Percentiles rank a stretch among this genome's conserved stretches.
Conservation (phyloP, 2,329 filamentous ascomycete species). For the Trichoderma aggressivum region DNA sequence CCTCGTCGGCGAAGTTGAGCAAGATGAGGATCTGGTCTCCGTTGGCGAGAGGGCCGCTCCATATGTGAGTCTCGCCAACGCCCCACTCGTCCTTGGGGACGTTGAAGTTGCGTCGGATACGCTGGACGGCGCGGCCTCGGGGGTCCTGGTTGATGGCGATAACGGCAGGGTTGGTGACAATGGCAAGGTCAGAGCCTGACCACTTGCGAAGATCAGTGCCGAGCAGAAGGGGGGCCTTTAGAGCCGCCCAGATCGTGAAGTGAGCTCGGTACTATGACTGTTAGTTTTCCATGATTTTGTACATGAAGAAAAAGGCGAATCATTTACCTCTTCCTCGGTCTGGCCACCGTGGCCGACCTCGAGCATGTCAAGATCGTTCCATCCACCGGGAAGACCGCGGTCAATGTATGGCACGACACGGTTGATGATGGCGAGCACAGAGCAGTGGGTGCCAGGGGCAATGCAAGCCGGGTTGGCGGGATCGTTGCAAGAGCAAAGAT, state of each 20-base stretch:
- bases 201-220: slow-evolving; percentile 36
- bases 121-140: slow-evolving; percentile 26
- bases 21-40: slow-evolving; percentile 17
- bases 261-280: slow-evolving; percentile 28
- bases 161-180: slow-evolving; percentile 25
- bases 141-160: slow-evolving; percentile 36
- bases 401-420: slow-evolving; percentile 11
- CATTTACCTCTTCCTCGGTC: slow-evolving; percentile 15
- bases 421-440: slow-evolving; percentile 16
- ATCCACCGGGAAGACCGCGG: slow-evolving; percentile 13
- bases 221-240: slow-evolving; percentile 44
- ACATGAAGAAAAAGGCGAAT: too few species aligned
- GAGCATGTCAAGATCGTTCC: slow-evolving; percentile 19
- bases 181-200: slow-evolving; percentile 22
- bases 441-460: slow-evolving; percentile 15
- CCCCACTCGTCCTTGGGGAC: slow-evolving; percentile 26
- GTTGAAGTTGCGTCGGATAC: slow-evolving; percentile 19
- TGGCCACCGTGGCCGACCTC: slow-evolving; percentile 15
- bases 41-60: slow-evolving; percentile 26
- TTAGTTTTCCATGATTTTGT: not conserved
- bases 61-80: slow-evolving; percentile 29
- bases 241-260: slow-evolving; percentile 44
- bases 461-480: slow-evolving; percentile 16
- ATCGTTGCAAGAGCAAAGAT: slow-evolving; percentile 15
- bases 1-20: slow-evolving; percentile 14